A percentile compares a stretch with the other conserved stretches of the same genome.
Evolutionary conservation across 371 early-diverging fungal species (phyloP).

Genomic region (Rhizomucor miehei): DNA sequence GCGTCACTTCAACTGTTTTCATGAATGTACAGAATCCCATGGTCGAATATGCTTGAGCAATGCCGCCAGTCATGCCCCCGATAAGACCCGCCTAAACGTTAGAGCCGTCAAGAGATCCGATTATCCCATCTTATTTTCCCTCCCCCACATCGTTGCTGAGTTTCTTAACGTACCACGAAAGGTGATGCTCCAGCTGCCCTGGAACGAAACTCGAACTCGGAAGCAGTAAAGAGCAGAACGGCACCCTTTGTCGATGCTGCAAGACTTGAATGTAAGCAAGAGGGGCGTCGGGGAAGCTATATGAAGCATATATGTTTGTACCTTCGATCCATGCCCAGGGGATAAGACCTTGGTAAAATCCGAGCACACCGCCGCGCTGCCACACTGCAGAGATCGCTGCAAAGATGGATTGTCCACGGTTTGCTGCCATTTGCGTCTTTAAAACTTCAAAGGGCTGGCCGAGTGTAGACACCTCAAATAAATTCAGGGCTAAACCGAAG

Average conservation of each 20-base stretch:
- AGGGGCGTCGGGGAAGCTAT: not conserved
- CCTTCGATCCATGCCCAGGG: slow-evolving; percentile 93
- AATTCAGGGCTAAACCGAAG: slow-evolving; percentile 47
- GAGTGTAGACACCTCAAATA: slow-evolving; percentile 85
- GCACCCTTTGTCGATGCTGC: slow-evolving; percentile 89
- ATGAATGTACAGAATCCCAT: slow-evolving; percentile 99
- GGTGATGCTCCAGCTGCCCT: slow-evolving; percentile 56
- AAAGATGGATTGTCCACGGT: slow-evolving; percentile 71
- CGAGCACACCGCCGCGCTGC: slow-evolving; percentile 74
- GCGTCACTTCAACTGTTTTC: slow-evolving; percentile 98
- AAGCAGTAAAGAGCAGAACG: slow-evolving; percentile 90
- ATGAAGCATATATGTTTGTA: not conserved
- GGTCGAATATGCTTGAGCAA: slow-evolving; percentile 92
- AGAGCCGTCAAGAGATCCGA: not conserved
- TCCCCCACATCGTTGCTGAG: not conserved
- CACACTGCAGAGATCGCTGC: slow-evolving; percentile 66
- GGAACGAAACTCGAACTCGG: slow-evolving; percentile 84
- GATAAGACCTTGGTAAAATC: slow-evolving; percentile 82
- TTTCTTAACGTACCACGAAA: slow-evolving; percentile 38
- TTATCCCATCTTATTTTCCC: slow-evolving; percentile 1
- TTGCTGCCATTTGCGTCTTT: slow-evolving; percentile 87
- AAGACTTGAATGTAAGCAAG: not conserved
- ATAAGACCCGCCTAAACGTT: slow-evolving; percentile 71
- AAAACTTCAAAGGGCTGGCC: slow-evolving; percentile 92
- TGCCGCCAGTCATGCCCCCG: slow-evolving; percentile 92